Evolutionary conservation across 768 basidiomycete species (phyloP).

Genomic region (Phanerochaete carnosa): DNA sequence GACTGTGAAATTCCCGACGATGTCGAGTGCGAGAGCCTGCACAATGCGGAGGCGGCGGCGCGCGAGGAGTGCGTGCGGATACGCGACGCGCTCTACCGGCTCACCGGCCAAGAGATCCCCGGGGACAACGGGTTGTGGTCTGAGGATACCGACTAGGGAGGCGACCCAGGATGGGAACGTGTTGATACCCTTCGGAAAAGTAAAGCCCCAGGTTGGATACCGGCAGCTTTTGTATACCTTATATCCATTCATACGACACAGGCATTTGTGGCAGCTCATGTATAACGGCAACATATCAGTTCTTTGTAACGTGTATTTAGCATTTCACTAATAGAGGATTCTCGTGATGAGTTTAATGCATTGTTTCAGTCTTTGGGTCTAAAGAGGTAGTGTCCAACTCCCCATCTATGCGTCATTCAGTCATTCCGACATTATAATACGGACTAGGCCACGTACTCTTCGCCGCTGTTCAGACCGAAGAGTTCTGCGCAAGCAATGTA

Average conservation of each 20-base stretch:
- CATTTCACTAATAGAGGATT: not conserved
- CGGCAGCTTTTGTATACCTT: not conserved
- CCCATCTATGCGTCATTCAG: conserved; percentile 39
- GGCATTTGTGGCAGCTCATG: conserved; percentile 9
- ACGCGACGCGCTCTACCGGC: not conserved
- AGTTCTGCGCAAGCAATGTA: conserved; percentile 71
- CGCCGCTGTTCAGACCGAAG: conserved; percentile 56
- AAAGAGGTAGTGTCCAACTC: conserved; percentile 55
- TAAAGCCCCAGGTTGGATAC: not conserved
- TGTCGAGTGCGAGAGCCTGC: not conserved
- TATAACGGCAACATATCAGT: conserved; percentile 19
- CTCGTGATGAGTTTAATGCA: not conserved
- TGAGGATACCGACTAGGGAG: not conserved
- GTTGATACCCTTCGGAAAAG: not conserved
- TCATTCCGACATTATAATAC: conserved; percentile 10
- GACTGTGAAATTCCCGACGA: not conserved
- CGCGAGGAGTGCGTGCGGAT: not conserved
- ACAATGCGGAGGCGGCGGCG: not conserved
- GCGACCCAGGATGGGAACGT: not conserved
- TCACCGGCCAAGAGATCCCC: conserved; percentile 1
- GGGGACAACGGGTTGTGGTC: not conserved
- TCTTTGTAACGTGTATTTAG: conserved; percentile 5
- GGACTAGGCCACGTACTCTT: conserved; percentile 37
- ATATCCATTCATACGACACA: not conserved
- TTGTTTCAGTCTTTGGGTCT: conserved; percentile 26